Base-by-base conservation (phyloP, 441 rosid species). In the Eruca vesicaria region DNA sequence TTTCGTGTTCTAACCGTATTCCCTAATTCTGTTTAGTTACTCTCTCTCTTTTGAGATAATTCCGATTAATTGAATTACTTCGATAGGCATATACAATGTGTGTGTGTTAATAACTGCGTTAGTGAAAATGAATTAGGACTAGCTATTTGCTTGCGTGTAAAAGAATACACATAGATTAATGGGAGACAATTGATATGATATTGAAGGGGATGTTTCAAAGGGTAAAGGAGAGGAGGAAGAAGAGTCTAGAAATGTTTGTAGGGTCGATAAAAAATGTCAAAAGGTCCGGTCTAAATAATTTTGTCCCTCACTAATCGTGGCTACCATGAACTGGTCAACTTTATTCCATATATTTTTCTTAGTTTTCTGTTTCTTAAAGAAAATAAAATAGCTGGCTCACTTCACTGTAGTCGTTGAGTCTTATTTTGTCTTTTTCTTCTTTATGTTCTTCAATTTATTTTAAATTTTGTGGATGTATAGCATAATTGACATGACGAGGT, bases 251-350 rank as follows among this genome's bases (percentile, higher is more conserved):
- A 57, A 71, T 71, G 72, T 20, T 45, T 58, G 80, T 78, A 72
- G 80, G 80, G 80, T 72, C 73, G 62, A 43, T 10, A 20, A 43
- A 64, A 55, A 6, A 48, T 33, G 63, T 52, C 73, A 72, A 72
- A 38, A 78, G 66, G 80, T 72, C 69, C 9, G 16, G 68, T 53
- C 69, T 45, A 78, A 50, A 78, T 78, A 60, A 78, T 78, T 20
- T 59, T 78, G 81, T 78, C 81, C 81, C 77, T 72, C 81, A 78
- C 81, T 78, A 61, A 72, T 72, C 48, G 81, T 72, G 81, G 81
- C 77, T 78, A 78, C 73, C 69, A 72, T 72, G 52, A 66, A 72
- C 32, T 52, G 50, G 64, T 78, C 69, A 58, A 71, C 63, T 71
- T 77, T 77, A 65, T 77, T 77, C 73, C 65, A 62, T 35, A 7